phyloP scores from a whole-genome alignment of 2,329 filamentous ascomycete species.

The Neoarthrinium moseri region DNA sequence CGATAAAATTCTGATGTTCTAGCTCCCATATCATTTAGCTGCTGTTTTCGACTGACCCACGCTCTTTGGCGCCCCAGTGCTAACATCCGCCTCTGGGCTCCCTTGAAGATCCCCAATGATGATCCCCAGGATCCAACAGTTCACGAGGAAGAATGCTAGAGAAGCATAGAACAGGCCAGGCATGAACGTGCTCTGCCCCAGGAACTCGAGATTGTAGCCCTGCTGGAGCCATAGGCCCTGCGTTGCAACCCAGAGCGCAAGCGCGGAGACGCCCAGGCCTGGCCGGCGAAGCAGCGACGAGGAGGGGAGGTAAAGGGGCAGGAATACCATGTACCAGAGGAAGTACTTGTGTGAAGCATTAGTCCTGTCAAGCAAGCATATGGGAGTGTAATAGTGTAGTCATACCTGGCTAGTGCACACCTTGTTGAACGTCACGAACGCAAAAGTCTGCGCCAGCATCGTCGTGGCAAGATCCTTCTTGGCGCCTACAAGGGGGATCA shows the following conservation, averaged over 20 bases:
- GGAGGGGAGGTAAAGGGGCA: conserved; percentile 83
- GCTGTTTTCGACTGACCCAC: background rate
- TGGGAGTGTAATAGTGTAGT: background rate
- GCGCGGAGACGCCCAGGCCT: conserved; percentile 61
- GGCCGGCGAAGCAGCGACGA: conserved; percentile 69
- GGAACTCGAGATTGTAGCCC: conserved; percentile 73
- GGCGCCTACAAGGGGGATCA: conserved; percentile 73
- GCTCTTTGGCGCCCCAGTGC: background rate
- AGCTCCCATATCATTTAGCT: too few species aligned
- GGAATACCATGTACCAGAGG: conserved; percentile 93
- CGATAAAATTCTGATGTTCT: too few species aligned
- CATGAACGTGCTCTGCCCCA: conserved; percentile 80
- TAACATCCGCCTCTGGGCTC: too few species aligned
- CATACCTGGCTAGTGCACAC: conserved; percentile 95
- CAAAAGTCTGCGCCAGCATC: conserved; percentile 94
- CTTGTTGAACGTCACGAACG: conserved; percentile 98
- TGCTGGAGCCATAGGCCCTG: conserved; percentile 78
- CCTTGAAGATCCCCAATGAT: conserved; percentile 69
- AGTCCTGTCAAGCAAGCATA: background rate
- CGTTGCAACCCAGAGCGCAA: conserved; percentile 70
- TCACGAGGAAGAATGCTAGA: conserved; percentile 77
- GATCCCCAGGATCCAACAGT: conserved; percentile 82
- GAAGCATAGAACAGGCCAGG: conserved; percentile 79
- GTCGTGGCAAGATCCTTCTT: conserved; percentile 79
- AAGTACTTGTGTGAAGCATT: conserved; percentile 69